Evolutionary conservation across 768 basidiomycete genomes (phyloP).

Genomic region (Suillus discolor): DNA sequence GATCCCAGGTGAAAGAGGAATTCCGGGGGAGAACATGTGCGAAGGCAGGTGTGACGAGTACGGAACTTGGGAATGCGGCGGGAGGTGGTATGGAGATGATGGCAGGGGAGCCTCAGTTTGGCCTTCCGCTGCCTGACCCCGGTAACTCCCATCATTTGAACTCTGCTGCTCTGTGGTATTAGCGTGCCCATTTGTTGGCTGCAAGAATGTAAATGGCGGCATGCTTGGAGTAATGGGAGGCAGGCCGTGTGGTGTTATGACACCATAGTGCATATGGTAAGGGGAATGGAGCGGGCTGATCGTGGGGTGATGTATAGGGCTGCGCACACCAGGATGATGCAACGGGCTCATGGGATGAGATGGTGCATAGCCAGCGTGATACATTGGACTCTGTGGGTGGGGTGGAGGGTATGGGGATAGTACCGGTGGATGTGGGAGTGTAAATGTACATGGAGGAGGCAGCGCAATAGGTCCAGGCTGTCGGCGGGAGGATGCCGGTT

Average conservation of each 20-base stretch:
- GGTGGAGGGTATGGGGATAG: conserved; percentile 30
- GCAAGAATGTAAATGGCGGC: conserved; percentile 90
- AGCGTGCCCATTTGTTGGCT: conserved; percentile 34
- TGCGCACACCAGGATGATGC: conserved; percentile 40
- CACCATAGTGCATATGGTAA: conserved; percentile 30
- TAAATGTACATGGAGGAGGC: conserved; percentile 57
- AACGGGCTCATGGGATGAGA: conserved; percentile 36
- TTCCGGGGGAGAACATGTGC: conserved; percentile 31
- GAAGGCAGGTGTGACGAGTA: conserved; percentile 26
- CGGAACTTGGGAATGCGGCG: conserved; percentile 22
- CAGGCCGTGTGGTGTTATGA: conserved; percentile 76
- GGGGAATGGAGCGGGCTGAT: conserved; percentile 21
- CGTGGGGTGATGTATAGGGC: conserved; percentile 32
- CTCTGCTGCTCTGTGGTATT: conserved; percentile 1
- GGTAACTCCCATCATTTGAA: conserved; percentile 14
- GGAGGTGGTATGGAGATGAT: conserved; percentile 14
- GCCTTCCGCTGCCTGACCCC: neutral
- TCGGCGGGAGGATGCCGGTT: conserved; percentile 36
- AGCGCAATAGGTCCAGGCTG: conserved; percentile 74
- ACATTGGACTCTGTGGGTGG: conserved; percentile 41
- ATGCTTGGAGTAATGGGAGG: conserved; percentile 96
- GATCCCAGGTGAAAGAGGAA: conserved; percentile 35
- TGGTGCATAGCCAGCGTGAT: conserved; percentile 38
- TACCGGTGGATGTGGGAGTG: conserved; percentile 40
- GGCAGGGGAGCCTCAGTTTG: conserved; percentile 13